Evolutionary conservation across 805 yeast species (phyloP).

Genomic region (Spathaspora arborariae): DNA sequence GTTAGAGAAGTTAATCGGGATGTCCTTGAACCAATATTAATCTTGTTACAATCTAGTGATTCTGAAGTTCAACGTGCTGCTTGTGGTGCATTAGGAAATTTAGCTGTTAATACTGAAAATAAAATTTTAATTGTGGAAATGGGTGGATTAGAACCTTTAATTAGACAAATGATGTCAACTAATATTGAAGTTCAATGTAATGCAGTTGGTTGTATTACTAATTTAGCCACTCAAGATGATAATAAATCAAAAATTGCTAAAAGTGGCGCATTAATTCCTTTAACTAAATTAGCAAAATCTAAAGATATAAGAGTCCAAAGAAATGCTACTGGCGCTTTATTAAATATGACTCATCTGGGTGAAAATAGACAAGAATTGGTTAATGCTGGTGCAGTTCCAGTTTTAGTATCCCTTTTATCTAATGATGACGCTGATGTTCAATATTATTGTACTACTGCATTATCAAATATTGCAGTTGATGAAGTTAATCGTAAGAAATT

Average conservation of each 20-base stretch:
- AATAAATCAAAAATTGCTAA: slow-evolving; percentile 95
- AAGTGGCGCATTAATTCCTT: slow-evolving; percentile 91
- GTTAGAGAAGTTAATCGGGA: slow-evolving; percentile 87
- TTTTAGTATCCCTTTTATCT: slow-evolving; percentile 78
- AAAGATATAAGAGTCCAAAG: slow-evolving; percentile 95
- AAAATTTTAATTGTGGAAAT: slow-evolving; percentile 90
- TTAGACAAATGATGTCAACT: slow-evolving; percentile 95
- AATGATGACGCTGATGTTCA: slow-evolving; percentile 95
- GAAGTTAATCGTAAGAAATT: slow-evolving; percentile 83
- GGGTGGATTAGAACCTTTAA: slow-evolving; percentile 96
- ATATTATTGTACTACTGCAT: slow-evolving; percentile 96
- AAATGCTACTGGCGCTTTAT: slow-evolving; percentile 96
- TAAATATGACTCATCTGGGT: slow-evolving; percentile 96
- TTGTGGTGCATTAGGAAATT: slow-evolving; percentile 96
- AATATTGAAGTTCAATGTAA: slow-evolving; percentile 98
- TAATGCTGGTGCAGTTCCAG: slow-evolving; percentile 98
- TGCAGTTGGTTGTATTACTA: slow-evolving; percentile 98
- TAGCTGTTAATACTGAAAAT: slow-evolving; percentile 95
- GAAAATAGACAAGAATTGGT: slow-evolving; percentile 96
- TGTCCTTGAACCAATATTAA: slow-evolving; percentile 89
- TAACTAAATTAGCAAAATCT: slow-evolving; percentile 90
- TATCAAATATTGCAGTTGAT: slow-evolving; percentile 96
- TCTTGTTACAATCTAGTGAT: slow-evolving; percentile 80
- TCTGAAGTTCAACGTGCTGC: slow-evolving; percentile 98
- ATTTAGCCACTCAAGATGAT: slow-evolving; percentile 96